Conservation (phyloP, 2,329 filamentous ascomycete species). For the Thelonectria rubi region DNA sequence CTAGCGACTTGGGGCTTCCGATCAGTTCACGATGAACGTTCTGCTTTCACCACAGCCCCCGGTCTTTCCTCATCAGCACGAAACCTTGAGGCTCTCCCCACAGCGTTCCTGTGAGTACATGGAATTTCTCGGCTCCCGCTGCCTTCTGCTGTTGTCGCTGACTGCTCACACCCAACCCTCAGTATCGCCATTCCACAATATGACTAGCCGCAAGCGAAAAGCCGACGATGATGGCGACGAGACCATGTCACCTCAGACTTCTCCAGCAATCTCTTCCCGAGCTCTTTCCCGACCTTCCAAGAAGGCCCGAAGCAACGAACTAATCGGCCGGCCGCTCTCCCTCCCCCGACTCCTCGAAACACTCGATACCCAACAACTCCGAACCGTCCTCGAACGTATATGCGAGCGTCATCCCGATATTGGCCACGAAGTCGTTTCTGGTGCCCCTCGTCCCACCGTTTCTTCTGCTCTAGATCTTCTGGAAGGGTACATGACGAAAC, state of each 20-base stretch:
- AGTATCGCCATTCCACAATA: conserved; percentile 61
- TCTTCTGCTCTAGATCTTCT: conserved; percentile 82
- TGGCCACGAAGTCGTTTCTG: conserved; percentile 81
- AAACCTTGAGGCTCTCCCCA: conserved; percentile 62
- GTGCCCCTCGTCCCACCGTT: conserved; percentile 88
- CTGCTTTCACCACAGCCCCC: conserved; percentile 68
- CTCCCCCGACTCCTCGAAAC: conserved; percentile 88
- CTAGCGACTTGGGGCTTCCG: conserved; percentile 13
- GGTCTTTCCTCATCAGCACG: conserved; percentile 67
- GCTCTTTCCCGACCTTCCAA: conserved; percentile 73
- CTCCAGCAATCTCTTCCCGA: conserved; percentile 77
- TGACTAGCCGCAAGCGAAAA: conserved; percentile 81
- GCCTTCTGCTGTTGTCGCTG: conserved; percentile 12
- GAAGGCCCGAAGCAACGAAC: conserved; percentile 70
- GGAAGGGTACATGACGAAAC: conserved; percentile 78
- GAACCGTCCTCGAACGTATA: conserved; percentile 86
- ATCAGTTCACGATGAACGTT: conserved; percentile 64
- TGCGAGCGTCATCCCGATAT: conserved; percentile 91
- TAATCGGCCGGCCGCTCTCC: conserved; percentile 65
- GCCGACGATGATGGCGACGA: conserved; percentile 83
- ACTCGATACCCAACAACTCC: conserved; percentile 83
- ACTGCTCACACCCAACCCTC: conserved; percentile 38
- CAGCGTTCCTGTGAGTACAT: conserved; percentile 62
- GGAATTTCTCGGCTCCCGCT: background rate
- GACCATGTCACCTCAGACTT: conserved; percentile 86